phyloP scores from a whole-genome alignment of 2,329 filamentous ascomycete species.

The Aspergillus thermomutatus region DNA sequence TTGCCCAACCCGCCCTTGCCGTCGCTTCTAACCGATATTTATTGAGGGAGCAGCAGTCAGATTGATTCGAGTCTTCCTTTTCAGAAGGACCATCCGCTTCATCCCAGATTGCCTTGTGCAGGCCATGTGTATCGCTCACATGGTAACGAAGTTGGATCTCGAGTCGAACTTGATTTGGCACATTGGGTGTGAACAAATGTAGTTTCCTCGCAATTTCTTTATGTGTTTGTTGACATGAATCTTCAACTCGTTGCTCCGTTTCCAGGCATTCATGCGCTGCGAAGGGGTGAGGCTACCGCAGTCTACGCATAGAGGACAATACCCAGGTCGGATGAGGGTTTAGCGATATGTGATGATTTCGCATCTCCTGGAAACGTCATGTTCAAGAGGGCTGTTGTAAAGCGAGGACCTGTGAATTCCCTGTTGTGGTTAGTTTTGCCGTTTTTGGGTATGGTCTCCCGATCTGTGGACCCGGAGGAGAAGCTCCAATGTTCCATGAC shows the following conservation, averaged over 20 bases:
- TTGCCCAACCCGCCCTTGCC: not conserved
- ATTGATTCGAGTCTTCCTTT: not conserved
- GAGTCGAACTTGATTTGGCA: slow-evolving; percentile 4
- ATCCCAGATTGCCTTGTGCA: slow-evolving; percentile 4
- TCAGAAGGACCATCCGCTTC: not conserved
- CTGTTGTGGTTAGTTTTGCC: no score
- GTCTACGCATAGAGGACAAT: not conserved
- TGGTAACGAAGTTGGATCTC: slow-evolving; percentile 4
- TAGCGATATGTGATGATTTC: not conserved
- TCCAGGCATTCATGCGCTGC: slow-evolving; percentile 3
- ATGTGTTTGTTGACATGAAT: not conserved
- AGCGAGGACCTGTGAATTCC: no score
- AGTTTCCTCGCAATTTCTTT: not conserved
- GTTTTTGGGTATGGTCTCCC: no score
- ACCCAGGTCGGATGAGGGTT: not conserved
- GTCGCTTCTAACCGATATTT: not conserved
- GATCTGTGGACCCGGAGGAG: no score
- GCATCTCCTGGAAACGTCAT: not conserved
- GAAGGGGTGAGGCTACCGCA: not conserved
- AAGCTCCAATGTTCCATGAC: no score
- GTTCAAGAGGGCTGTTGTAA: not conserved
- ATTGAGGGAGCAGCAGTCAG: not conserved
- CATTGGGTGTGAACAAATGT: slow-evolving; percentile 2
- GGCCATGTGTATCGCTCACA: slow-evolving; percentile 4
- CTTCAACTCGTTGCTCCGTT: slow-evolving; percentile 3